Evolutionary conservation across 2,329 filamentous ascomycete species (phyloP).

Genomic region (Colletotrichum kahawae): DNA sequence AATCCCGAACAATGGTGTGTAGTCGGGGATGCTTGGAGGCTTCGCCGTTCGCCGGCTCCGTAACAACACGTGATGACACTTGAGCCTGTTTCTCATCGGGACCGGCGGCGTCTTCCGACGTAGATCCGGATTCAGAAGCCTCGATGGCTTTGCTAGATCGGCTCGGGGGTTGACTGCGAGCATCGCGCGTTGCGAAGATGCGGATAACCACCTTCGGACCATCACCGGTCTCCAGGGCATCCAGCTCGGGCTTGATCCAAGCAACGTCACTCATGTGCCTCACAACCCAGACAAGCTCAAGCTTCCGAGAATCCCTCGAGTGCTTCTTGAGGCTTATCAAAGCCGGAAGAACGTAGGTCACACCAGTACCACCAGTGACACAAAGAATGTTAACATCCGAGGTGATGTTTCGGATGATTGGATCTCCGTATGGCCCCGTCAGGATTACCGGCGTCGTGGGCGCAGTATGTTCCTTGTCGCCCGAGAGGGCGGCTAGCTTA

Average conservation of each 20-base stretch:
- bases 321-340: constrained; percentile 43
- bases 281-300: constrained; percentile 72
- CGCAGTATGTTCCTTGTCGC: not conserved
- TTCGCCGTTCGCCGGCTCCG: constrained; percentile 16
- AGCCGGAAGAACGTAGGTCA: constrained; percentile 47
- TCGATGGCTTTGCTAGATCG: constrained; percentile 24
- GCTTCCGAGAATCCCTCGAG: constrained; percentile 36
- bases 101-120: not conserved
- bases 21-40: constrained; percentile 49
- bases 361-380: constrained; percentile 44
- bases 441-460: constrained; percentile 61
- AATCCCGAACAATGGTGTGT: constrained; percentile 48
- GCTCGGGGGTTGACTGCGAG: constrained; percentile 9
- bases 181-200: constrained; percentile 65
- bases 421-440: constrained; percentile 67
- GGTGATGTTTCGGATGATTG: constrained; percentile 44
- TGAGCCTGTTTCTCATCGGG: constrained; percentile 28
- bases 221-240: constrained; percentile 40
- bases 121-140: constrained; percentile 3
- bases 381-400: constrained; percentile 44
- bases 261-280: constrained; percentile 56
- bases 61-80: constrained; percentile 20
- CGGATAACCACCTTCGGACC: constrained; percentile 54
- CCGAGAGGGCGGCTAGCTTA: constrained; percentile 32
- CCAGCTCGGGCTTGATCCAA: constrained; percentile 65